Percentiles rank a stretch among this genome's conserved stretches.
Evolutionary conservation across 1,139 yeast genomes (phyloP).

Genomic region (Chernovozyma sophiae-reginae): DNA sequence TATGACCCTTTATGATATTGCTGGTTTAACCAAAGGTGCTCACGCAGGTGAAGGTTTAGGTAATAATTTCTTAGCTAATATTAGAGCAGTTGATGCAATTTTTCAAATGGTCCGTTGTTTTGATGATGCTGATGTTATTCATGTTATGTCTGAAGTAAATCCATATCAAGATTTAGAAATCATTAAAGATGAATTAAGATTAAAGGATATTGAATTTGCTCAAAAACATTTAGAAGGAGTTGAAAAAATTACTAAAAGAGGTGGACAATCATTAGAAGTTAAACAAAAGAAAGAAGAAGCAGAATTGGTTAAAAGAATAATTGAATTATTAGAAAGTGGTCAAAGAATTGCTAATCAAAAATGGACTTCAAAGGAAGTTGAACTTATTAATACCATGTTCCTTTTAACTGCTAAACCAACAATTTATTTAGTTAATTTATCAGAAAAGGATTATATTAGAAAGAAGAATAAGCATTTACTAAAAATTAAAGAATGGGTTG

Average conservation of each 20-base stretch:
- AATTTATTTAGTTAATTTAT: conserved; percentile 88
- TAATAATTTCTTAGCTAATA: conserved; percentile 94
- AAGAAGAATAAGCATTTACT: conserved; percentile 95
- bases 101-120: conserved; percentile 98
- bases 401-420: conserved; percentile 94
- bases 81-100: conserved; percentile 96
- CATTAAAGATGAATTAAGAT: conserved; percentile 85
- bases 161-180: conserved; percentile 95
- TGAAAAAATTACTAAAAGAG: conserved; percentile 83
- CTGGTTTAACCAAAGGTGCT: conserved; percentile 97
- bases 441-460: conserved; percentile 92
- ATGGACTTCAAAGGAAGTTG: conserved; percentile 91
- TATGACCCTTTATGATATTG: conserved; percentile 93
- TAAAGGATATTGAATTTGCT: conserved; percentile 95
- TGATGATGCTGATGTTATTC: conserved; percentile 97
- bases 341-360: conserved; percentile 86
- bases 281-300: conserved; percentile 94
- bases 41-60: conserved; percentile 98
- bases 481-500: conserved; percentile 96
- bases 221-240: conserved; percentile 84
- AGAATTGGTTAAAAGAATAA: conserved; percentile 70
- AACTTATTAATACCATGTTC: conserved; percentile 79
- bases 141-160: conserved; percentile 96
- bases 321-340: conserved; percentile 72
- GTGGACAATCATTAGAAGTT: conserved; percentile 94